phyloP scores from a whole-genome alignment of 108 stramenopile species.

The Cyclotella baltica region DNA sequence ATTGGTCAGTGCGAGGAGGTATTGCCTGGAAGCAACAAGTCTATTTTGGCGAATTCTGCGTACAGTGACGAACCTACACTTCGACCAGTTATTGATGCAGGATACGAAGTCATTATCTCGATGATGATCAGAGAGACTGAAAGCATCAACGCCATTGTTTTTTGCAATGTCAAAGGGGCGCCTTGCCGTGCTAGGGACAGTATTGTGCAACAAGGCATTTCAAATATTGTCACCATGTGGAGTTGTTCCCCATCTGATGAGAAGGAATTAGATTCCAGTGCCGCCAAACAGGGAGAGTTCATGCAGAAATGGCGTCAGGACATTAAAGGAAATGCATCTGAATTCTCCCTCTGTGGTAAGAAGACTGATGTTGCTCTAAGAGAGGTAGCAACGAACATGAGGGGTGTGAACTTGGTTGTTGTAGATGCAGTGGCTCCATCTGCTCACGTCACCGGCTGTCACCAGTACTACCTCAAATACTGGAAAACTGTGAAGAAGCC shows the following conservation, averaged over 20 bases:
- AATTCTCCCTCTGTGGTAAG: slow-evolving; percentile 45
- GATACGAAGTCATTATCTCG: slow-evolving; percentile 32
- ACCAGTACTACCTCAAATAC: slow-evolving; percentile 46
- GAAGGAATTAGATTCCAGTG: slow-evolving; percentile 26
- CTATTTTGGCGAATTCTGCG: slow-evolving; percentile 33
- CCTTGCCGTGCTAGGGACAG: slow-evolving; percentile 41
- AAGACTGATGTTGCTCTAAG: slow-evolving; percentile 38
- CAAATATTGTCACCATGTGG: slow-evolving; percentile 44
- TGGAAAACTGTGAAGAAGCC: slow-evolving; percentile 47
- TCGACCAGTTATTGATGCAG: slow-evolving; percentile 43
- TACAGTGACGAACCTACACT: slow-evolving; percentile 37
- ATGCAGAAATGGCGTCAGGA: slow-evolving; percentile 45
- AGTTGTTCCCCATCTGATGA: slow-evolving; percentile 33
- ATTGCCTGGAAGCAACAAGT: slow-evolving; percentile 19
- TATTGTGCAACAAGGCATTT: slow-evolving; percentile 39
- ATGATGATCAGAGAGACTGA: slow-evolving; percentile 28
- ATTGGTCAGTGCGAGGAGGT: slow-evolving; percentile 46
- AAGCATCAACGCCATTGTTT: slow-evolving; percentile 33
- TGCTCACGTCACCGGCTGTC: slow-evolving; percentile 24
- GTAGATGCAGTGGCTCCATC: slow-evolving; percentile 49
- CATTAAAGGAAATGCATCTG: slow-evolving; percentile 14
- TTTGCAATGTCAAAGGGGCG: slow-evolving; percentile 29
- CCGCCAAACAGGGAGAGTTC: slow-evolving; percentile 31
- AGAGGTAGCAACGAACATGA: slow-evolving; percentile 34
- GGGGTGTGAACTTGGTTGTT: slow-evolving; percentile 46